phyloP scores from a whole-genome alignment of 1,139 yeast genomes.

The Candida tunisiensis region DNA sequence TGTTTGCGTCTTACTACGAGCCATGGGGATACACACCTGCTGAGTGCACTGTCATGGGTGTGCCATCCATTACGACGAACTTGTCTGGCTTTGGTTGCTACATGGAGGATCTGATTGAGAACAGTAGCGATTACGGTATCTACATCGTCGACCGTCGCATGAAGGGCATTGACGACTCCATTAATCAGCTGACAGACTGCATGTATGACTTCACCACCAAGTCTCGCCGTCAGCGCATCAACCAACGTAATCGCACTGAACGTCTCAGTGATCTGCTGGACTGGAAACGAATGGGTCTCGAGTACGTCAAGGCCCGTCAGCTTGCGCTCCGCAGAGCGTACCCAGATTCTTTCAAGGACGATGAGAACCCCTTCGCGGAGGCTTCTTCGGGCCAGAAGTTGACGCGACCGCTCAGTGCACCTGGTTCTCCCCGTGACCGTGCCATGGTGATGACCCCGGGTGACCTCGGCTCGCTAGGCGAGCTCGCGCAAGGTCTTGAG shows the following conservation, averaged over 20 bases:
- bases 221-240: slow-evolving; percentile 92
- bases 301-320: slow-evolving; percentile 88
- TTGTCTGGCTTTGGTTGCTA: slow-evolving; percentile 96
- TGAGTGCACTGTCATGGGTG: slow-evolving; percentile 99
- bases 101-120: slow-evolving; percentile 95
- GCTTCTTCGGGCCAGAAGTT: slow-evolving; percentile 29
- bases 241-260: slow-evolving; percentile 95
- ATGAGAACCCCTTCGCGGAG: slow-evolving; percentile 38
- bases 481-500: slow-evolving; percentile 54
- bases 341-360: slow-evolving; percentile 53
- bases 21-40: slow-evolving; percentile 99
- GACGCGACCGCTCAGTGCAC: slow-evolving; percentile 85
- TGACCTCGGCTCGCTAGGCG: slow-evolving; percentile 91
- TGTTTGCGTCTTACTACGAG: slow-evolving; percentile 95
- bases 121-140: slow-evolving; percentile 89
- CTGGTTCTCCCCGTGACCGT: slow-evolving; percentile 69
- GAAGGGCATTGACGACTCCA: slow-evolving; percentile 87
- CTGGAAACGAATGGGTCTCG: slow-evolving; percentile 97
- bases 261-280: slow-evolving; percentile 82
- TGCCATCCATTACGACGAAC: slow-evolving; percentile 95
- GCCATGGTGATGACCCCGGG: slow-evolving; percentile 91
- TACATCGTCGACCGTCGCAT: slow-evolving; percentile 91
- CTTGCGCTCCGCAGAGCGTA: slow-evolving; percentile 86
- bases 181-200: slow-evolving; percentile 74
- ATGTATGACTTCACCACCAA: slow-evolving; percentile 82